Evolutionary conservation across 2,329 filamentous ascomycete species (phyloP).

Genomic region (Metarhizium sp.): DNA sequence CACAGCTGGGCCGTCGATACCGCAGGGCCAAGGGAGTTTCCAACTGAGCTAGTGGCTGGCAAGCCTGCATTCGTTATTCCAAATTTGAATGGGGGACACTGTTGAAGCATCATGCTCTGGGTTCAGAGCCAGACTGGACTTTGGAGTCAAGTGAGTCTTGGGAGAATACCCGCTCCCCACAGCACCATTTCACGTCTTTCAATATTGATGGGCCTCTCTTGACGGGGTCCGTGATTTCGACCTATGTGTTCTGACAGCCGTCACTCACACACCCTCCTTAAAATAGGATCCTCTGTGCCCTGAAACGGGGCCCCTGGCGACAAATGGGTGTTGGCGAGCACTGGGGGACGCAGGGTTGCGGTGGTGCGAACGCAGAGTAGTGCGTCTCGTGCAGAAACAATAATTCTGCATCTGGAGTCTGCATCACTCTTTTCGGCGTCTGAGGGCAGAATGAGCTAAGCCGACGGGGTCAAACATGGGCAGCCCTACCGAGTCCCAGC

Average conservation of each 20-base stretch:
- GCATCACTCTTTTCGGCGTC: not conserved
- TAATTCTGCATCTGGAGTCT: not conserved
- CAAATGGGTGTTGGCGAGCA: not conserved
- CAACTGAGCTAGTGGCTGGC: not conserved
- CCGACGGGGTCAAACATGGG: no score
- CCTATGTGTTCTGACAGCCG: not conserved
- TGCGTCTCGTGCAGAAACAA: no score
- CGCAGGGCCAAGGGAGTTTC: not conserved
- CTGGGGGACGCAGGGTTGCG: not conserved
- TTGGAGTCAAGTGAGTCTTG: no score
- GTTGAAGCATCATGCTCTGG: not conserved
- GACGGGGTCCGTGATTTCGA: no score
- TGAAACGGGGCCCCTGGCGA: constrained; percentile 1
- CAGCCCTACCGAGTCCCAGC: no score
- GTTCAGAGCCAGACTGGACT: not conserved
- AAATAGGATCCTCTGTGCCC: not conserved
- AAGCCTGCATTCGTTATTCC: no score
- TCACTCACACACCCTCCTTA: not conserved
- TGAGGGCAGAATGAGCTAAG: not conserved
- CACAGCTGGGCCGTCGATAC: not conserved
- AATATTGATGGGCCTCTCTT: no score
- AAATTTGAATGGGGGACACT: no score
- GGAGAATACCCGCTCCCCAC: no score
- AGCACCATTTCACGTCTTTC: no score
- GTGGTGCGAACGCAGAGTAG: not conserved